Evolutionary conservation across 2,329 filamentous ascomycete species (phyloP), one percentile per base, ranked within the genome.

Genomic region (Diaporthe sp.): DNA sequence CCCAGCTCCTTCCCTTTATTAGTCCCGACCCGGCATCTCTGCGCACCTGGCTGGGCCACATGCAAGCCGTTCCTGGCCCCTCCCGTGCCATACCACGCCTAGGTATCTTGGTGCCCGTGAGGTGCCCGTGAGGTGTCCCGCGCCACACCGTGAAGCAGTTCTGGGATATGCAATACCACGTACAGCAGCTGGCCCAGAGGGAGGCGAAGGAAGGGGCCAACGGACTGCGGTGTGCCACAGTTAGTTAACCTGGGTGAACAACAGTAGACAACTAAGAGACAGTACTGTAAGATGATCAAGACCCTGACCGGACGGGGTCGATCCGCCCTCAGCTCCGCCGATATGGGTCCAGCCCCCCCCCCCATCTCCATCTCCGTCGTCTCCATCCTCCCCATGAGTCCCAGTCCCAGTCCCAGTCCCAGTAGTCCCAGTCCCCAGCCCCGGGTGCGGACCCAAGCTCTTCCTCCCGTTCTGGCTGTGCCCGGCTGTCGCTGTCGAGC

Each of bases 1-100:
- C 61, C 61, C 61, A 66, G 44, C 61, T 66, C 61, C 61, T 66
- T 50, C 63, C 44, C 61, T 66, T 66, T 66, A 66, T 66, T 51
- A 35, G 63, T 51, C 63, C 63, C 63, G 63, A 66, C 63, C 63
- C 63, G 63, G 63, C 63, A 51, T 22, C 42, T 50, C 42, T 50
- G 59, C 39, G 59, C 7, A 61, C 35, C 35, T 39, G 37, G 39
- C 39, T 12, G 32, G 37, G 19, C 58, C 27, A 65, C 13, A 65
- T 47, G 59, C 59, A 42, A 65, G 59, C 59, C 59, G 59, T 42
- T 35, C 61, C 30, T 17, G 42, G 22, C 30, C 27, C 42, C 44
- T n/a, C n/a, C n/a, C n/a, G n/a, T n/a, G n/a, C n/a, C n/a, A n/a
- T n/a, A n/a, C n/a, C n/a, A n/a, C n/a, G n/a, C n/a, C n/a, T n/a